phyloP scores from a whole-genome alignment of 116 monocot species.

The Dioscorea cayenensis region DNA sequence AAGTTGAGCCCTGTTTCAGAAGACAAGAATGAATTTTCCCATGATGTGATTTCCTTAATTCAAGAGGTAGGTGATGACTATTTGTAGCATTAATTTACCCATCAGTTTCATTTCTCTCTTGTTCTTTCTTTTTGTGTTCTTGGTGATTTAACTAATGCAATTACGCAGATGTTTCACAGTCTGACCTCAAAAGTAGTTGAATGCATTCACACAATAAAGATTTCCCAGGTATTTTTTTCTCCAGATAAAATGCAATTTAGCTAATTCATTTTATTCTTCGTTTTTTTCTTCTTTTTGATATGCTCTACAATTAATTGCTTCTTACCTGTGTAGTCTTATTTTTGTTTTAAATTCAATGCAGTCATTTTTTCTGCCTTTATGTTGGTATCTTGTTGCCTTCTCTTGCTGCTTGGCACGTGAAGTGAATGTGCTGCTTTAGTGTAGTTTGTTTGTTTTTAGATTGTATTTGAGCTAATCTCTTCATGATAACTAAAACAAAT shows the following conservation, averaged over 20 bases:
- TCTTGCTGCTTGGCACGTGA: too few species aligned
- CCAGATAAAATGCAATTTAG: background rate
- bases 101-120: background rate
- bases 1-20: conserved; percentile 31
- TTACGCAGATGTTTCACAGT: conserved; percentile 52
- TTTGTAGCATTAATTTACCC: background rate
- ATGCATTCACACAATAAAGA: conserved; percentile 61
- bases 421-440: too few species aligned
- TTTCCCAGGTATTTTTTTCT: conserved; percentile 61
- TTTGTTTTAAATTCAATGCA: too few species aligned
- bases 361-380: too few species aligned
- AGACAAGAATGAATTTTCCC: conserved; percentile 13
- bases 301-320: too few species aligned
- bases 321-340: too few species aligned
- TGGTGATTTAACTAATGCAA: too few species aligned
- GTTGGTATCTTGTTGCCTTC: too few species aligned
- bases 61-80: conserved; percentile 40
- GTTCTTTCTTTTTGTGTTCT: background rate
- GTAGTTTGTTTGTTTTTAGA: too few species aligned
- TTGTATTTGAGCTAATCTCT: too few species aligned
- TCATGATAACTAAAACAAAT: too few species aligned
- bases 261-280: background rate
- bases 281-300: background rate
- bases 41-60: conserved; percentile 29
- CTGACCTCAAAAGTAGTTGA: conserved; percentile 60